Evolutionary conservation across 768 basidiomycete species (phyloP), one percentile per base, ranked within the genome.

Genomic region (Pulveroboletus frians): DNA sequence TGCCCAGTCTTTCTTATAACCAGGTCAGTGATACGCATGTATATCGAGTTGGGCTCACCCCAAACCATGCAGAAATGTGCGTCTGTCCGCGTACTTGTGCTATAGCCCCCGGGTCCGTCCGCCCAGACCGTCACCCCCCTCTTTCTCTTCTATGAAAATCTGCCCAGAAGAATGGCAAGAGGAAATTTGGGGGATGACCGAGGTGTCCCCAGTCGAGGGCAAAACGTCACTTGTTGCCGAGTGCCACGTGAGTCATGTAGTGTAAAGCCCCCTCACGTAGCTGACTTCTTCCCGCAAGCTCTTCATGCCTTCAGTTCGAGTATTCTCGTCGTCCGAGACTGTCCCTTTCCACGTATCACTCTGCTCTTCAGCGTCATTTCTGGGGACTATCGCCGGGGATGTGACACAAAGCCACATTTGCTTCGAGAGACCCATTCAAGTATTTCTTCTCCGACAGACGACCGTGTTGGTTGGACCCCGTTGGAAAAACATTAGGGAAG

Each of bases 281-380:
- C 14, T 47, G 48, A 57, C 15, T 36, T 43, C 15, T 35, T 35
- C 11, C 39, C 31, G 14, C 55, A 37, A 86, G 85, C 63, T 85
- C 17, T 81, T 85, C 59, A 65, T 86, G 17, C 85, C 85, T 17
- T 72, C 73, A 3, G 76, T 75, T 7, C 76, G 80, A 46, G 75
- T 83, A 15, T 87, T 78, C 65, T 74, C 76, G 6, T 47, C 82
- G 17, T 59, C 68, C 3, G 82, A 85, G 48, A 70, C 64, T 7
- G 80, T 87, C 14, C 83, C 84, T 1, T 83, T 86, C 64, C 81
- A 85, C 57, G 55, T 87, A 34, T 83, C 84, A 50, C 68, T 87
- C 18, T 72, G 69, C 36, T 81, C 76, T 69, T 70, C 52, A 63
- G 68, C 34, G 63, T 77, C 57, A 57, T 81, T 59, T 43, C 35